Conservation (phyloP, 768 basidiomycete species). For the Amyloporia xantha region DNA sequence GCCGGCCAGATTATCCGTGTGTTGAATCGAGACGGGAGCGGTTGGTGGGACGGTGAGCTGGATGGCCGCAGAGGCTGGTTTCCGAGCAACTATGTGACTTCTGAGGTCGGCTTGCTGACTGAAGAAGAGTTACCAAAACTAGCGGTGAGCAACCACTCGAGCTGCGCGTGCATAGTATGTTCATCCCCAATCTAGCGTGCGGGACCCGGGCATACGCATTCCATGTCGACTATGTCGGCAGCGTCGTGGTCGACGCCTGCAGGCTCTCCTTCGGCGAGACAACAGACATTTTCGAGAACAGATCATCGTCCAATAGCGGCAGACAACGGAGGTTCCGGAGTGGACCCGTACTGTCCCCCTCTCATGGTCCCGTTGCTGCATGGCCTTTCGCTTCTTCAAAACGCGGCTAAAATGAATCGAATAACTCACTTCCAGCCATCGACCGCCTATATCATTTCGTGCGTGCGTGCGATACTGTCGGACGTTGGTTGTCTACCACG, state of each 20-base stretch:
- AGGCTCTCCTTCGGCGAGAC: slow-evolving; percentile 28
- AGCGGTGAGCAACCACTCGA: slow-evolving; percentile 30
- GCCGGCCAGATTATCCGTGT: slow-evolving; percentile 91
- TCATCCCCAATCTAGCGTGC: slow-evolving; percentile 17
- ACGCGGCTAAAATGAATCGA: slow-evolving; percentile 72
- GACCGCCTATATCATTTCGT: slow-evolving; percentile 91
- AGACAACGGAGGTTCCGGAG: slow-evolving; percentile 40
- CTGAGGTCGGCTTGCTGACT: slow-evolving; percentile 50
- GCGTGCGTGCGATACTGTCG: slow-evolving; percentile 80
- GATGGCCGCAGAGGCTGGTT: slow-evolving; percentile 93
- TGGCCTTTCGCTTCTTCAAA: slow-evolving; percentile 79
- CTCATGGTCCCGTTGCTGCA: slow-evolving; percentile 82
- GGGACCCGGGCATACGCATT: slow-evolving; percentile 40
- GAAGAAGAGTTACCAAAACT: slow-evolving; percentile 46
- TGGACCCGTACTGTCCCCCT: slow-evolving; percentile 58
- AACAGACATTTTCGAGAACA: slow-evolving; percentile 26
- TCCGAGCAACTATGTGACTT: slow-evolving; percentile 91
- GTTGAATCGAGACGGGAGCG: slow-evolving; percentile 77
- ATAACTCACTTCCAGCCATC: slow-evolving; percentile 86
- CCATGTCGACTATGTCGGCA: slow-evolving; percentile 44
- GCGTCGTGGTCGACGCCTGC: slow-evolving; percentile 44
- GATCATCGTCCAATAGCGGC: slow-evolving; percentile 40
- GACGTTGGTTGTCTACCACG: slow-evolving; percentile 79
- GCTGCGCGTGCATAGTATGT: background rate
- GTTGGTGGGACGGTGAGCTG: slow-evolving; percentile 99